Base-by-base conservation (phyloP, 352 stramenopile genomes). In the Globisporangium paroecandrum region DNA sequence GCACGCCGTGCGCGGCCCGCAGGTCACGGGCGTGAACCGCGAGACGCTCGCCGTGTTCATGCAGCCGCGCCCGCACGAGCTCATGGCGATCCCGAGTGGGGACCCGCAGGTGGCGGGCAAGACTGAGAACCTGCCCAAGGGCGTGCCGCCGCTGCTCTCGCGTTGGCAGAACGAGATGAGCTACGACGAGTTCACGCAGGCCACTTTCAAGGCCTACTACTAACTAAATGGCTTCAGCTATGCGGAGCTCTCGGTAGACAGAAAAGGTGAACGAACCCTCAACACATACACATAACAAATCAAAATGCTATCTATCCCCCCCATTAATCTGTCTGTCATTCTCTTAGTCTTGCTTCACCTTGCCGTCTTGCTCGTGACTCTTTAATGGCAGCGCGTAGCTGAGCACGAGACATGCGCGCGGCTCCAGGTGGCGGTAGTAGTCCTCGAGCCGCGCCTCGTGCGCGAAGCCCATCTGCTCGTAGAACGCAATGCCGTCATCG, bases 1-100 rank as follows among this genome's bases (percentile, higher is more conserved):
- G 15, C 93, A 98, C 63, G 91, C 92, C 41, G 96, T 99, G 27
- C 76, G 92, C 62, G 83, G 83, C 0, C 80, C 93, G 65, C 76
- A 91, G 60, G 74, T 92, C 47, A 77, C 85, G n/a, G 77, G 76
- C 24, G 77, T 94, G 41, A 91, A 89, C 68, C 87, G 97, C 65
- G 93, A 98, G 71, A 98, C 96, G 22, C 91, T 99, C 64, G 97
- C 97, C 25, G 94, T 99, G 27, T 99, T 99, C 78, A 98, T 99
- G 93, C 91, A 99, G 75, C 96, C 97, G 20, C 76, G 96, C 27
- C 93, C 85, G 32, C 72, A 85, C 29, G 89, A 98, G 69, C 73
- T 66, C 49, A 97, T 98, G 90, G 66, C 66, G 27, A 76, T 92
- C 9, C 93, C 91, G 1, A 61, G 47, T 36, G 73, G 75, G 41